phyloP scores from a whole-genome alignment of 2,329 filamentous ascomycete species.

The Coniochaeta ligniaria region DNA sequence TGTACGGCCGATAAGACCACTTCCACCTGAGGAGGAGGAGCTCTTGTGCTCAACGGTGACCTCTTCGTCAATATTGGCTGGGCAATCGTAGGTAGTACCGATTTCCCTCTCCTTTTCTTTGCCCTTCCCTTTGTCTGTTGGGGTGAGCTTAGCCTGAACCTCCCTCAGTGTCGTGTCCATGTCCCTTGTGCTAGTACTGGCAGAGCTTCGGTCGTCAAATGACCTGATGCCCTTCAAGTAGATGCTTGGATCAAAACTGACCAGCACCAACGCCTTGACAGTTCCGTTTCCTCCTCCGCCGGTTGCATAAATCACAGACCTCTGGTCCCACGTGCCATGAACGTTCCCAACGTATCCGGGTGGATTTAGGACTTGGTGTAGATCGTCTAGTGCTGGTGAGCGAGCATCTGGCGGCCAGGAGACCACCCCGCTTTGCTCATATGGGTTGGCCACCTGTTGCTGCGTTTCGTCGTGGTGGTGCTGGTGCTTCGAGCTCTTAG shows the following conservation, averaged over 20 bases:
- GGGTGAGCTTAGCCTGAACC: not conserved
- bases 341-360: slow-evolving; percentile 25
- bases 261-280: slow-evolving; percentile 28
- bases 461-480: not conserved
- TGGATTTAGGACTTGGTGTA: slow-evolving; percentile 33
- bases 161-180: not conserved
- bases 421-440: slow-evolving; percentile 13
- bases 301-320: slow-evolving; percentile 36
- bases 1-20: not conserved
- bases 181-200: not conserved
- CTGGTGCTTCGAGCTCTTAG: slow-evolving; percentile 4
- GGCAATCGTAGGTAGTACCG: not conserved
- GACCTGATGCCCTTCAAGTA: slow-evolving; percentile 17
- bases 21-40: not conserved
- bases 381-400: slow-evolving; percentile 19
- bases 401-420: slow-evolving; percentile 27
- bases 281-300: slow-evolving; percentile 15
- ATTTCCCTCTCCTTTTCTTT: not conserved
- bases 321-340: slow-evolving; percentile 36
- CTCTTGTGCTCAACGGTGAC: not conserved
- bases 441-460: slow-evolving; percentile 14
- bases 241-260: slow-evolving; percentile 34
- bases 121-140: not conserved
- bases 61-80: not conserved
- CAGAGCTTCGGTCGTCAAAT: slow-evolving; percentile 12